Percentiles rank a stretch among this genome's conserved stretches.
Evolutionary conservation across 75 land plant genomes (phyloP).

Genomic region (Picea glauca): DNA sequence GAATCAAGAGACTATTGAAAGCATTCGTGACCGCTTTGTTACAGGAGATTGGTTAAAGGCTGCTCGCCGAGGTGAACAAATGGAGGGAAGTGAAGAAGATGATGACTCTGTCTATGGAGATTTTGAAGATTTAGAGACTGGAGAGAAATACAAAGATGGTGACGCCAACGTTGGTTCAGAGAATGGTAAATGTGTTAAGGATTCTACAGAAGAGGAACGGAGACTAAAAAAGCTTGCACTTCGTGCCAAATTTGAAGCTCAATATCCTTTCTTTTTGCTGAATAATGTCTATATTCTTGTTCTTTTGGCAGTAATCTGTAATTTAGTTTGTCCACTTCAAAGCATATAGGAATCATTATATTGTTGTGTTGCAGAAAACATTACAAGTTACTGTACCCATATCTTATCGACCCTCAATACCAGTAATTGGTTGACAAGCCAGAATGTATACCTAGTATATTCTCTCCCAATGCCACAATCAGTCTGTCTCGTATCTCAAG

Average conservation of each 20-base stretch:
- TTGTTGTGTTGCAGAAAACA: background rate
- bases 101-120: constrained; percentile 68
- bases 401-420: background rate
- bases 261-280: constrained; percentile 69
- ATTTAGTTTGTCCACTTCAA: background rate
- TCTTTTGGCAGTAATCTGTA: background rate
- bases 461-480: too few species aligned
- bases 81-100: constrained; percentile 28
- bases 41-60: constrained; percentile 95
- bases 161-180: constrained; percentile 14
- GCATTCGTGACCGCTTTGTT: constrained; percentile 91
- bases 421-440: background rate
- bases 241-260: constrained; percentile 87
- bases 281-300: background rate
- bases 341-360: background rate
- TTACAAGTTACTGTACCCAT: background rate
- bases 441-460: too few species aligned
- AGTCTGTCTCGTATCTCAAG: too few species aligned
- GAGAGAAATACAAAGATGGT: constrained; percentile 38
- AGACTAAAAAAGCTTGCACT: constrained; percentile 90
- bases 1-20: constrained; percentile 45
- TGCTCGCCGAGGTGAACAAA: constrained; percentile 40
- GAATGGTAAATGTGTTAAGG: constrained; percentile 18
- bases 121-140: constrained; percentile 97
- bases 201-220: constrained; percentile 56